These are phyloP conservation scores for Salix suchowensis DNA, from an alignment of 345 rosid species.

Conservation along the genomic window DNA sequence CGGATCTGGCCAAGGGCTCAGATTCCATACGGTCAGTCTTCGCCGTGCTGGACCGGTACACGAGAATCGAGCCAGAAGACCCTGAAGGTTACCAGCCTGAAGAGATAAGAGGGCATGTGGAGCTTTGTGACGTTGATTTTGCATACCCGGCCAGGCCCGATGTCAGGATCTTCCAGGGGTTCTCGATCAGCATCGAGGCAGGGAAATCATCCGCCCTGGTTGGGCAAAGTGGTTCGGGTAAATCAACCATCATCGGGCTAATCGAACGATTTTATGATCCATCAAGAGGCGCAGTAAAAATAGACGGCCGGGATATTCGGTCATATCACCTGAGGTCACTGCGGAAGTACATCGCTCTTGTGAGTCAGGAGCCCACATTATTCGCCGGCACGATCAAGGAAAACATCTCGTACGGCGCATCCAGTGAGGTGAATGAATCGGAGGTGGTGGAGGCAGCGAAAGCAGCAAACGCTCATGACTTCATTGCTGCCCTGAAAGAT, in stretches of 20 bases:
- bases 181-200: conserved; percentile 22
- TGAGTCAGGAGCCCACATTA: conserved; percentile 28
- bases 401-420: conserved; percentile 17
- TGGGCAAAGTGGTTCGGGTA: conserved; percentile 32
- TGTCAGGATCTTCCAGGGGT: conserved; percentile 17
- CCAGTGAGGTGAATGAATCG: background rate
- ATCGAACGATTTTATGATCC: conserved; percentile 32
- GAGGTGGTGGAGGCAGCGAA: conserved; percentile 23
- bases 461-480: conserved; percentile 31
- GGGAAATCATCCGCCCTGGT: conserved; percentile 31
- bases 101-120: conserved; percentile 14
- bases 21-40: conserved; percentile 24
- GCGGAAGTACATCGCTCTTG: conserved; percentile 21
- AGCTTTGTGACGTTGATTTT: conserved; percentile 18
- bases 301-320: conserved; percentile 23
- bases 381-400: conserved; percentile 21
- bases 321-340: conserved; percentile 21
- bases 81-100: conserved; percentile 6
- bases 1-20: conserved; percentile 25
- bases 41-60: conserved; percentile 16
- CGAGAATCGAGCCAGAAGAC: conserved; percentile 26
- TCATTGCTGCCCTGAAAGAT: conserved; percentile 18
- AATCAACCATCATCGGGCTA: conserved; percentile 26
- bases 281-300: conserved; percentile 9
- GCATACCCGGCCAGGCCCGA: conserved; percentile 30